Conservation (phyloP, 148 eudicot species). For the Diospyros lotus region DNA sequence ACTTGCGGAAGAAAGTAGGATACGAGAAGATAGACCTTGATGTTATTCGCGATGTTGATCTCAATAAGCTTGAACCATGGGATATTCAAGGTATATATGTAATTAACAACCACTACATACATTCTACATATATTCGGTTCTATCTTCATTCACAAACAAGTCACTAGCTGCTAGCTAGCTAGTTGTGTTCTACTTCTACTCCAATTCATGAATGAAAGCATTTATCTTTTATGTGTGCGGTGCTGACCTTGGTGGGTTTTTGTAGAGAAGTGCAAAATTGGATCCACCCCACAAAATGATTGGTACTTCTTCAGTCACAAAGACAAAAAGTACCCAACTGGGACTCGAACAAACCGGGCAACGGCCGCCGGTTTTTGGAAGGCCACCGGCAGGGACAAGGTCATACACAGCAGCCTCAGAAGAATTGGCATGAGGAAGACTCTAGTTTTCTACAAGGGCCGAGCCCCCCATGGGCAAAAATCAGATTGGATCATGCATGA, state of each 20-base stretch:
- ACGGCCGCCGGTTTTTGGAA: conserved; percentile 78
- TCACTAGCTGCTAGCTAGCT: too few relatives aligned
- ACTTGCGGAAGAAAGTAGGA: conserved; percentile 51
- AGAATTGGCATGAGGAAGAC: conserved; percentile 70
- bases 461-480: conserved; percentile 72
- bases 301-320: conserved; percentile 85
- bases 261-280: conserved; percentile 56
- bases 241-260: not conserved
- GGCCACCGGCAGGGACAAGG: conserved; percentile 80
- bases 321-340: conserved; percentile 77
- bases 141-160: too few relatives aligned
- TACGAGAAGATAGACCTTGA: conserved; percentile 52
- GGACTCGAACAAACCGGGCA: conserved; percentile 64
- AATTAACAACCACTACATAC: not conserved
- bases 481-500: conserved; percentile 90
- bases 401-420: conserved; percentile 28
- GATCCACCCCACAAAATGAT: conserved; percentile 50
- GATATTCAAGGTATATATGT: conserved; percentile 50
- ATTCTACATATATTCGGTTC: too few relatives aligned
- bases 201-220: too few relatives aligned
- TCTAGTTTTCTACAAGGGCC: conserved; percentile 66
- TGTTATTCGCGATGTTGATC: conserved; percentile 55
- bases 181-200: too few relatives aligned
- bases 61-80: conserved; percentile 75
- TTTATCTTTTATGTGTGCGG: too few relatives aligned